Conservation (phyloP, 345 rosid genomes). For the Tarenaya hassleriana region DNA sequence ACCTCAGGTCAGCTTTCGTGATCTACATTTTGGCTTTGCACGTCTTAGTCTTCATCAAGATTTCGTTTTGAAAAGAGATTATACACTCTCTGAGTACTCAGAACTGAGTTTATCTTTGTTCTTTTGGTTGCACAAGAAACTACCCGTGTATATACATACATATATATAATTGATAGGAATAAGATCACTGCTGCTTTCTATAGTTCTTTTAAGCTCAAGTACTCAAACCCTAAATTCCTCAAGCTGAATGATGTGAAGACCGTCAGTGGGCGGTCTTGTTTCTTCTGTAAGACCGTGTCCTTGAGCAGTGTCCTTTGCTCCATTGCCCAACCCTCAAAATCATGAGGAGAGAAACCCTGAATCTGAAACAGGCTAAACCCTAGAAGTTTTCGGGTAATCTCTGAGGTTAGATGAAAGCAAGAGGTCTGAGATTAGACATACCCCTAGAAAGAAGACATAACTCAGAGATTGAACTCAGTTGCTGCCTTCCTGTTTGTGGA, state of each 20-base stretch:
- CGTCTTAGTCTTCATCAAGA: conserved; percentile 84
- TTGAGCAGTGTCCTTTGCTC: conserved; percentile 61
- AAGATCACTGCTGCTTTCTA: conserved; percentile 3
- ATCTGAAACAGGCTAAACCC: conserved; percentile 56
- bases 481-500: no score
- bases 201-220: conserved; percentile 43
- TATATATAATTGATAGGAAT: conserved; percentile 24
- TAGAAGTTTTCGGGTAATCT: conserved; percentile 43
- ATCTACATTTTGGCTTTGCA: no score
- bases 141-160: no score
- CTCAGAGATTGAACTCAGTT: no score
- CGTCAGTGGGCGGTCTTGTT: conserved; percentile 55
- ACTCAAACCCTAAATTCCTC: conserved; percentile 56
- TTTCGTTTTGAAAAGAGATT: conserved; percentile 65
- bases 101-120: conserved; percentile 8
- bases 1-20: conserved; percentile 85
- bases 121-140: conserved; percentile 19
- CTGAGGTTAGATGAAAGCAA: no score
- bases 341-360: conserved; percentile 70
- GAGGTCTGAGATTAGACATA: no score
- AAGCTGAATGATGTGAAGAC: conserved; percentile 54
- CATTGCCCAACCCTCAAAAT: conserved; percentile 70
- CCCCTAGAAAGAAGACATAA: no score
- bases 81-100: conserved; percentile 22
- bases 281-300: conserved; percentile 49